These are phyloP conservation scores for Colletotrichum agaves DNA, from an alignment of 2,329 filamentous ascomycete genomes.

Conservation along the genomic window DNA sequence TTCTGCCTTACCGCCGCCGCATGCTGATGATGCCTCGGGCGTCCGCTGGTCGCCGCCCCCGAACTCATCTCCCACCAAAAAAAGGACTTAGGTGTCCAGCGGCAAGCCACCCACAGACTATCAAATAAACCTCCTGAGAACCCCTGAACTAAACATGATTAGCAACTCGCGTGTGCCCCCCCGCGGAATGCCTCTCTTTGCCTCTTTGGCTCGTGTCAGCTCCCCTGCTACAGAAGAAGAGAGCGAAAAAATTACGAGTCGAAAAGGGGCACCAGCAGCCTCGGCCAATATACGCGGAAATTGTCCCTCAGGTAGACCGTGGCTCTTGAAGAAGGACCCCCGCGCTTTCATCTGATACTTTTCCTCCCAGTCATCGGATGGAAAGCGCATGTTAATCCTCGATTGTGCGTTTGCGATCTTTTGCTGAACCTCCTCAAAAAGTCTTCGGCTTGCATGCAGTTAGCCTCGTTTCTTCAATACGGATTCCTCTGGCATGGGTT, in stretches of 20 bases:
- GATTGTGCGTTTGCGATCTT: neutral
- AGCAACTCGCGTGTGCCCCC: constrained; percentile 8
- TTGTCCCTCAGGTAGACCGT: constrained; percentile 31
- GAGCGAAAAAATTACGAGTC: constrained; percentile 17
- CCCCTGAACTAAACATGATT: constrained; percentile 30
- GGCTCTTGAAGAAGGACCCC: neutral
- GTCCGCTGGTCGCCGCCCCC: neutral
- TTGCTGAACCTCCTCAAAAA: neutral
- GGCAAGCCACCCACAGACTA: neutral
- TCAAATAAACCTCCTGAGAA: constrained; percentile 7
- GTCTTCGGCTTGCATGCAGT: neutral
- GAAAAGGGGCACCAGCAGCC: constrained; percentile 26
- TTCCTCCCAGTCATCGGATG: neutral
- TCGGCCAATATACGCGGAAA: constrained; percentile 31
- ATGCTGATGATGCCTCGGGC: neutral
- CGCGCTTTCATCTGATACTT: neutral
- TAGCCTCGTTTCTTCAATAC: constrained; percentile 6
- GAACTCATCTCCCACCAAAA: neutral
- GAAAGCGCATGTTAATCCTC: neutral
- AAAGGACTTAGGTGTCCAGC: neutral
- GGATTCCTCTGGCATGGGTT: neutral
- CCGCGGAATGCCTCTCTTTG: neutral
- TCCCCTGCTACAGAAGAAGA: constrained; percentile 1
- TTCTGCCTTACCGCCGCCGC: neutral
- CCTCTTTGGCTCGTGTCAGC: constrained; percentile 12